Percentiles rank a stretch among this genome's conserved stretches.
Conservation (phyloP, 306 rosid genomes). For the Medicago truncatula region MtrunA17r5.0-ANR NC_053049.1:10798001-10798500, state of each 20-base stretch:
- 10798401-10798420: slow-evolving; percentile 59
- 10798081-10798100: too few relatives aligned
- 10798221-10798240: not conserved
- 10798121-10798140: not conserved
- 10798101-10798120: too few relatives aligned
- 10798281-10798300: not conserved
- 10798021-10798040: not conserved
- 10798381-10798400: slow-evolving; percentile 50
- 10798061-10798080: not conserved
- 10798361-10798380: slow-evolving; percentile 43
- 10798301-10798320: not conserved
- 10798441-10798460: slow-evolving; percentile 22
- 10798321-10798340: slow-evolving; percentile 39
- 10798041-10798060: too few relatives aligned
- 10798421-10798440: slow-evolving; percentile 35
- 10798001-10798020: not conserved
- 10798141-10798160: not conserved
- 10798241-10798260: slow-evolving; percentile 24
- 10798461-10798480: slow-evolving; percentile 35
- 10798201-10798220: not conserved
- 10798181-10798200: not conserved
- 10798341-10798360: slow-evolving; percentile 33
- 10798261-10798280: not conserved
- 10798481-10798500: slow-evolving; percentile 34
- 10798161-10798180: not conserved